Evolutionary conservation across 2,329 filamentous ascomycete species (phyloP).

Genomic region (Plenodomus biglobosus): DNA sequence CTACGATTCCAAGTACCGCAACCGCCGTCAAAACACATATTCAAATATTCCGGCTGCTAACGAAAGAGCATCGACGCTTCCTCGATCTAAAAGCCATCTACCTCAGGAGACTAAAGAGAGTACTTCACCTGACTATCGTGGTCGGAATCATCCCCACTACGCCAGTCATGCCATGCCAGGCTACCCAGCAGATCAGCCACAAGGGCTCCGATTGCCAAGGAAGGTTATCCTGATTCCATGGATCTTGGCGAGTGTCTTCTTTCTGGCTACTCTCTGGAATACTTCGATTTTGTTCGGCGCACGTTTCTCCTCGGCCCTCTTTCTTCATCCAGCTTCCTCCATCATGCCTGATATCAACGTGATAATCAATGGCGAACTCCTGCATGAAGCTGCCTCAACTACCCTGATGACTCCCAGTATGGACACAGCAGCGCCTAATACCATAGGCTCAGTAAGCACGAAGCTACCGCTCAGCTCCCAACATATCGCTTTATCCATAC

Average conservation of each 20-base stretch:
- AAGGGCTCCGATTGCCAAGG: conserved; percentile 6
- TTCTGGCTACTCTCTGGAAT: conserved; percentile 25
- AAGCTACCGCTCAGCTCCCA: background rate
- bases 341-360: conserved; percentile 19
- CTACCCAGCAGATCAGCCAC: conserved; percentile 1
- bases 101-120: background rate
- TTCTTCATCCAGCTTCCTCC: conserved; percentile 6
- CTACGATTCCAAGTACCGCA: conserved; percentile 1
- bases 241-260: conserved; percentile 26
- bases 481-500: background rate
- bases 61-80: background rate
- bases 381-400: conserved; percentile 2
- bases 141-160: conserved; percentile 13
- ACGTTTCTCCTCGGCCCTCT: conserved; percentile 16
- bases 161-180: conserved; percentile 3
- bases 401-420: background rate
- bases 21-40: conserved; percentile 2
- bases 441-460: background rate
- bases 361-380: conserved; percentile 15
- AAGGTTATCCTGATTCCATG: conserved; percentile 25
- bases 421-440: background rate
- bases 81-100: background rate
- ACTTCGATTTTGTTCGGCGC: conserved; percentile 24
- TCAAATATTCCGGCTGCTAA: conserved; percentile 1
- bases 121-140: conserved; percentile 8